Conservation (phyloP, 768 basidiomycete species). For the Tricholoma flavovirens region DNA sequence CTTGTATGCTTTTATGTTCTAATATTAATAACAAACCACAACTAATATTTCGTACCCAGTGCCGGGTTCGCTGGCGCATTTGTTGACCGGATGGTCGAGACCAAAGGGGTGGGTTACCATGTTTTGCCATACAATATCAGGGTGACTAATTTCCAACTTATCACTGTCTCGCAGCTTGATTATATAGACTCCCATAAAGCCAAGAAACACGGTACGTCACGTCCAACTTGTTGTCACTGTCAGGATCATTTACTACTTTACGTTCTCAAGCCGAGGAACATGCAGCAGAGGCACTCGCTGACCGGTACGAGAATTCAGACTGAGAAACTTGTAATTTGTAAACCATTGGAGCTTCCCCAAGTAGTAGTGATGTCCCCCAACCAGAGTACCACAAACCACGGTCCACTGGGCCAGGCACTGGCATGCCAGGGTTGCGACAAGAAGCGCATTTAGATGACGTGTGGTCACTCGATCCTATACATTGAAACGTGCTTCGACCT, state of each 20-base stretch:
- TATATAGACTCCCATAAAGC: background rate
- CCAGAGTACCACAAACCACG: no score
- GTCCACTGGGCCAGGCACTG: no score
- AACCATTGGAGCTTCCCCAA: background rate
- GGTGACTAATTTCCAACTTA: background rate
- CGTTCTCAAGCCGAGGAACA: background rate
- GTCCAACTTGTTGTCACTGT: background rate
- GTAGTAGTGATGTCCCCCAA: no score
- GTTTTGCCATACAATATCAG: no score
- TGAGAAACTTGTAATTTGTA: background rate
- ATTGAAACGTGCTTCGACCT: no score
- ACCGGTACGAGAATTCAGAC: no score
- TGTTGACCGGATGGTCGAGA: background rate
- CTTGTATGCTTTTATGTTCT: background rate
- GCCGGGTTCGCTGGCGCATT: background rate
- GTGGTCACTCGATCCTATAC: no score
- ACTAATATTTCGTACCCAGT: background rate
- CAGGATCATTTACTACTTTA: background rate
- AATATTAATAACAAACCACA: no score
- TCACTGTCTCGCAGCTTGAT: background rate
- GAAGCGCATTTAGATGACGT: no score
- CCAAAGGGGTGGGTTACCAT: background rate
- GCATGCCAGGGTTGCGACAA: no score
- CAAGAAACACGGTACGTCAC: background rate
- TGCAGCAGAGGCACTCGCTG: background rate